phyloP scores from a whole-genome alignment of 1,284 basidiomycete species.

The Tilletiaria anomala region DNA sequence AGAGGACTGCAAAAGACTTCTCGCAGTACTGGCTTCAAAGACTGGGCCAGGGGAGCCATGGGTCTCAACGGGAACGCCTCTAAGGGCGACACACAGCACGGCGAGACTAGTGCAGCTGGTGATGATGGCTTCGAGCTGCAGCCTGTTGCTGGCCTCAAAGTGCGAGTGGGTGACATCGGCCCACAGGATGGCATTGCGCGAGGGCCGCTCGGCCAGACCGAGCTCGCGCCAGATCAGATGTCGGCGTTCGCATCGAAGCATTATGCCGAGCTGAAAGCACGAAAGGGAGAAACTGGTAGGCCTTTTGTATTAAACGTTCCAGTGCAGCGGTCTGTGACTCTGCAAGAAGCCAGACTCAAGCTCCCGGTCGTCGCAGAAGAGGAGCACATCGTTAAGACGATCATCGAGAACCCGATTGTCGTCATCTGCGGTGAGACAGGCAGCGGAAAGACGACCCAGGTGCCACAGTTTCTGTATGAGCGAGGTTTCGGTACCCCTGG shows the following conservation, averaged over 20 bases:
- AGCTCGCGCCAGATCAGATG: slow-evolving; percentile 7
- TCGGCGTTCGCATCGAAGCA: slow-evolving; percentile 22
- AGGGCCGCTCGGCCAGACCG: slow-evolving; percentile 30
- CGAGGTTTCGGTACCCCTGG: slow-evolving; percentile 77
- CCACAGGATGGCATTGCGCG: slow-evolving; percentile 30
- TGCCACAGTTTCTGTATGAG: slow-evolving; percentile 84
- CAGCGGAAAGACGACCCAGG: slow-evolving; percentile 94
- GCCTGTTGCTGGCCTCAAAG: slow-evolving; percentile 25
- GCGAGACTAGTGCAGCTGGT: background rate
- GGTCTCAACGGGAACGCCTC: slow-evolving; percentile 8
- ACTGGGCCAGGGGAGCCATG: slow-evolving; percentile 32
- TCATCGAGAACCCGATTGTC: slow-evolving; percentile 65
- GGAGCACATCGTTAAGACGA: slow-evolving; percentile 80
- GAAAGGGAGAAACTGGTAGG: background rate
- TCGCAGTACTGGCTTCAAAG: slow-evolving; percentile 29
- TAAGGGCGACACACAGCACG: slow-evolving; percentile 3
- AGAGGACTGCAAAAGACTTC: slow-evolving; percentile 16
- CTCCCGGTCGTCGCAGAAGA: slow-evolving; percentile 88
- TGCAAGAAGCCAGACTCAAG: slow-evolving; percentile 62
- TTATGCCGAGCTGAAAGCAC: slow-evolving; percentile 6
- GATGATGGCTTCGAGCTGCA: slow-evolving; percentile 14
- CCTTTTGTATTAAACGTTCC: slow-evolving; percentile 45
- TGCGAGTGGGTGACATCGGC: slow-evolving; percentile 29
- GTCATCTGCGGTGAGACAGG: slow-evolving; percentile 75
- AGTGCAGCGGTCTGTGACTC: slow-evolving; percentile 56